Conservation (phyloP, 2,329 filamentous ascomycete genomes). For the Cordyceps fumosorosea region DNA sequence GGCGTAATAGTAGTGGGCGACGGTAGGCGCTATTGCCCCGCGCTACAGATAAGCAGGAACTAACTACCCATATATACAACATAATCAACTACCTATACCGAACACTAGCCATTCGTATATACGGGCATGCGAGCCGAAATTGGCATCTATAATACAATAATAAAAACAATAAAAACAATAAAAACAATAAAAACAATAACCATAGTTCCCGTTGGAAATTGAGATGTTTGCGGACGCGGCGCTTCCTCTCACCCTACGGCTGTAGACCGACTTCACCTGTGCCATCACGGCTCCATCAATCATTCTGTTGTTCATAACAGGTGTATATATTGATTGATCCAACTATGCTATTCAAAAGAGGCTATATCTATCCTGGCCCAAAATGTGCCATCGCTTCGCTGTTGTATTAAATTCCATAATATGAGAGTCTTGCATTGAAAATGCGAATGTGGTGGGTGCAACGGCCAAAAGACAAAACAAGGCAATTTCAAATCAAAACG, state of each 20-base stretch:
- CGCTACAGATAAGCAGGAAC: not conserved
- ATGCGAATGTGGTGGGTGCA: not conserved
- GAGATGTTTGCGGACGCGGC: too few relatives aligned
- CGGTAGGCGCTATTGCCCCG: not conserved
- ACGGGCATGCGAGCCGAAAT: too few relatives aligned
- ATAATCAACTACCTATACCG: too few relatives aligned
- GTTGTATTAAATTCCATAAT: conserved; percentile 5
- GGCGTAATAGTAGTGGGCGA: conserved; percentile 5
- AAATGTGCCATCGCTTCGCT: not conserved
- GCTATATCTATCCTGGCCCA: not conserved
- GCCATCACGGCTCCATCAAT: too few relatives aligned
- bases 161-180: too few relatives aligned
- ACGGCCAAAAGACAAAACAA: not conserved
- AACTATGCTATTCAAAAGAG: not conserved
- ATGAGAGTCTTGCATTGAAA: not conserved
- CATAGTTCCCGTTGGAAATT: too few relatives aligned
- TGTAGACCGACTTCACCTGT: not conserved
- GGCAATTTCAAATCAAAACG: conserved; percentile 6
- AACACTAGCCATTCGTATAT: too few relatives aligned
- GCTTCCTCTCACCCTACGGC: too few relatives aligned
- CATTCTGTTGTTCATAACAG: not conserved
- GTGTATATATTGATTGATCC: not conserved
- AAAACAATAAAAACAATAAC: too few relatives aligned
- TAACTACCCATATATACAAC: too few relatives aligned
- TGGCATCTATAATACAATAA: too few relatives aligned